Evolutionary conservation across 306 rosid species (phyloP).

Genomic region (Cucumis melo): DNA sequence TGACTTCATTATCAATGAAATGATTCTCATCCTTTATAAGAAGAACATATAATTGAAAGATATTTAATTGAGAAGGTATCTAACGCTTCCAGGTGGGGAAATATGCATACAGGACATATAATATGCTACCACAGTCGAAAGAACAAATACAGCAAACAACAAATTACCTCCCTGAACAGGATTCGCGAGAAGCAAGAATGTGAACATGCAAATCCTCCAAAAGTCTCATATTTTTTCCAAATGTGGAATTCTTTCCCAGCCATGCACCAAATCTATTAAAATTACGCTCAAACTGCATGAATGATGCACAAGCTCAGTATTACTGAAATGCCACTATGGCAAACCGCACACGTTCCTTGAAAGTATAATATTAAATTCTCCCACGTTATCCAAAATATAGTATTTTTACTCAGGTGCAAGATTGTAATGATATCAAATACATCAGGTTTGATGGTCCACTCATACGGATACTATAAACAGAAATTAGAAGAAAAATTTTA

Average conservation of each 20-base stretch:
- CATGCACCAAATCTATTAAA: slow-evolving; percentile 91
- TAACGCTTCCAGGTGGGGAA: not conserved
- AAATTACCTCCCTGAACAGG: slow-evolving; percentile 62
- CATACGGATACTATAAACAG: not conserved
- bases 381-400: not conserved
- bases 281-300: slow-evolving; percentile 67
- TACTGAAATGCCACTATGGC: not conserved
- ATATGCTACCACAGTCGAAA: slow-evolving; percentile 1
- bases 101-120: not conserved
- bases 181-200: slow-evolving; percentile 82
- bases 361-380: not conserved
- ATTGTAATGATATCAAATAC: not conserved
- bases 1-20: not conserved
- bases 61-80: not conserved
- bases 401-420: not conserved
- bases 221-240: slow-evolving; percentile 66
- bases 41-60: not conserved
- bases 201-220: slow-evolving; percentile 84
- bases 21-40: not conserved
- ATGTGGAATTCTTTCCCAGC: slow-evolving; percentile 91
- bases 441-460: not conserved
- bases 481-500: not conserved
- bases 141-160: not conserved
- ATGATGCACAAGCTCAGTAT: not conserved
- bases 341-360: not conserved